A percentile compares a stretch with the other conserved stretches of the same genome.
Evolutionary conservation across 805 yeast species (phyloP).

Genomic region (Saccharomycopsis babjevae): DNA sequence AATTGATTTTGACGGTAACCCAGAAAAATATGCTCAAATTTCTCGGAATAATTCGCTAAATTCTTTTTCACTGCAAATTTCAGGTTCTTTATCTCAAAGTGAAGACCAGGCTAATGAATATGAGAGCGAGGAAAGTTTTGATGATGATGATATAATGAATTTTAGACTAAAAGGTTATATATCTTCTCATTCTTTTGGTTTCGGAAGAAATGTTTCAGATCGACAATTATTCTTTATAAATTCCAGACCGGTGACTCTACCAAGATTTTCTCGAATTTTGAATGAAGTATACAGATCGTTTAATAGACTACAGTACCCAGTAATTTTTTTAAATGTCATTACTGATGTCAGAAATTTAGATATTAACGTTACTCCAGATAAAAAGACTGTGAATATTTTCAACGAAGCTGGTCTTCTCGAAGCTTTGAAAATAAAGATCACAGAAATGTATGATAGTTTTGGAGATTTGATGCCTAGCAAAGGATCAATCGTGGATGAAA

Average conservation of each 20-base stretch:
- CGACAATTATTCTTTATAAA: slow-evolving; percentile 71
- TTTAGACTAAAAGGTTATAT: slow-evolving; percentile 47
- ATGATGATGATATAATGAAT: slow-evolving; percentile 23
- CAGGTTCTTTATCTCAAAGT: neutral
- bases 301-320: slow-evolving; percentile 68
- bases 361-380: slow-evolving; percentile 88
- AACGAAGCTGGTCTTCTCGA: slow-evolving; percentile 34
- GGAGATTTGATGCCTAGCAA: slow-evolving; percentile 29
- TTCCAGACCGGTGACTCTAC: slow-evolving; percentile 58
- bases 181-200: slow-evolving; percentile 71
- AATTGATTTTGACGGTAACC: neutral
- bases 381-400: slow-evolving; percentile 59
- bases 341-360: slow-evolving; percentile 51
- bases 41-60: neutral
- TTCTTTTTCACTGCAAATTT: neutral
- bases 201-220: slow-evolving; percentile 62
- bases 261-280: slow-evolving; percentile 44
- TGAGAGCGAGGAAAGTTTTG: slow-evolving; percentile 7
- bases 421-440: slow-evolving; percentile 1
- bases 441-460: slow-evolving; percentile 3
- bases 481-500: neutral
- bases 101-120: slow-evolving; percentile 12
- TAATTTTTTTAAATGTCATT: slow-evolving; percentile 49
- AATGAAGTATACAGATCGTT: slow-evolving; percentile 67
- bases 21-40: too few species aligned